phyloP scores from a whole-genome alignment of 2,329 filamentous ascomycete species.

The Fusarium chlamydosporum region DNA sequence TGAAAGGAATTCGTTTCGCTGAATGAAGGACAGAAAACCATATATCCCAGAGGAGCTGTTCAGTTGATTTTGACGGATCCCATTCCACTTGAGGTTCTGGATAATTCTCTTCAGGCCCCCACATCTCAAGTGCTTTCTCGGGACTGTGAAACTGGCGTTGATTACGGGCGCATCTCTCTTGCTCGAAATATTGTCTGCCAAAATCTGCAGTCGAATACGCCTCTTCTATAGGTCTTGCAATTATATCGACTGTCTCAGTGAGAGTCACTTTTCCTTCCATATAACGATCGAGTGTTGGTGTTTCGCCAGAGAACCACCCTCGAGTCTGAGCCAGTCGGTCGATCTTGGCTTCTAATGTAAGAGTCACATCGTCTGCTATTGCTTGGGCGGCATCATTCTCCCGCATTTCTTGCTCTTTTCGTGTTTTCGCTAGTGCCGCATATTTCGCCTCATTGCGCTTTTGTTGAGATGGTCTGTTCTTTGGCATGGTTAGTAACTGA shows the following conservation, averaged over 20 bases:
- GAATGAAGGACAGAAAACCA: constrained; percentile 8
- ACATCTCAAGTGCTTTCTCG: constrained; percentile 3
- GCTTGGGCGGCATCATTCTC: neutral
- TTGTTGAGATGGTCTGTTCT: constrained; percentile 2
- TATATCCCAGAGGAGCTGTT: neutral
- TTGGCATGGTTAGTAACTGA: neutral
- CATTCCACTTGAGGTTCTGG: neutral
- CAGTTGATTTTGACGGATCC: neutral
- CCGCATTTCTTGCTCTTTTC: neutral
- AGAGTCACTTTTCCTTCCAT: neutral
- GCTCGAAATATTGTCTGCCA: neutral
- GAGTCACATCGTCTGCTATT: neutral
- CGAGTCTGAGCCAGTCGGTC: neutral
- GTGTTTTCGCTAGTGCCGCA: fast-evolving
- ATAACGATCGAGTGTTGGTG: neutral
- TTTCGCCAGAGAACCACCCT: constrained; percentile 13
- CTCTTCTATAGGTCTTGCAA: neutral
- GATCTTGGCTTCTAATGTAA: constrained; percentile 10
- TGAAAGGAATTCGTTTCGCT: neutral
- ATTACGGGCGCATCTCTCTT: neutral
- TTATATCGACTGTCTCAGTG: fast-evolving
- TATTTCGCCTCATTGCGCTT: neutral
- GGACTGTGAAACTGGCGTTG: constrained; percentile 14
- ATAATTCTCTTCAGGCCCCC: constrained; percentile 9
- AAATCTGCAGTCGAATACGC: constrained; percentile 15